Evolutionary conservation across 2,329 filamentous ascomycete species (phyloP).

Genomic region (Alternaria burnsii): DNA sequence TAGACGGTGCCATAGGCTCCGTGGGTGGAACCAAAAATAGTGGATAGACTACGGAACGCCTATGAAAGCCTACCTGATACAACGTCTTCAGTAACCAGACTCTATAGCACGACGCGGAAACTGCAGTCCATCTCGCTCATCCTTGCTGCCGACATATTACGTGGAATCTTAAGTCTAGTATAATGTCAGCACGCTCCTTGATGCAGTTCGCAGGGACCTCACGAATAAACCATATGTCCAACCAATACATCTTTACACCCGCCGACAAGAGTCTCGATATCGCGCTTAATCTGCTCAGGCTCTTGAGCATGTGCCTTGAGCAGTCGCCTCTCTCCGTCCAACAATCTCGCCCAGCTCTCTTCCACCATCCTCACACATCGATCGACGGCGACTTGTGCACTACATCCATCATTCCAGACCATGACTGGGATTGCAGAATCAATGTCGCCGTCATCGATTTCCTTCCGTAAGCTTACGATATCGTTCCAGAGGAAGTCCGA

Average conservation of each 20-base stretch:
- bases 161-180: slow-evolving; percentile 11
- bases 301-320: slow-evolving; percentile 4
- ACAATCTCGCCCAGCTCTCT: slow-evolving; percentile 11
- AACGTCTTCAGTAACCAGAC: not conserved
- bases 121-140: slow-evolving; percentile 13
- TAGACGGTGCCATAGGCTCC: no score
- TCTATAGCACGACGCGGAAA: slow-evolving; percentile 9
- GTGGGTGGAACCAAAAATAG: not conserved
- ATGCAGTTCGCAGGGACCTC: not conserved
- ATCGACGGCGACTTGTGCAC: slow-evolving; percentile 18
- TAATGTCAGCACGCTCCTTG: not conserved
- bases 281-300: slow-evolving; percentile 3
- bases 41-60: not conserved
- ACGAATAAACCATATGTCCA: slow-evolving; percentile 20
- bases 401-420: slow-evolving; percentile 19
- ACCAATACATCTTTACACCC: slow-evolving; percentile 19
- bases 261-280: slow-evolving; percentile 13
- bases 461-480: slow-evolving; percentile 20
- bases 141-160: slow-evolving; percentile 15
- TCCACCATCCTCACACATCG: slow-evolving; percentile 14
- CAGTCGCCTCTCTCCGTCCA: slow-evolving; percentile 11
- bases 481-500: slow-evolving; percentile 21
- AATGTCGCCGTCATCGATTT: slow-evolving; percentile 17
- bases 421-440: slow-evolving; percentile 21
- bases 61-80: not conserved